Percentiles rank a stretch among this genome's conserved stretches.
phyloP scores from a whole-genome alignment of 2,329 filamentous ascomycete species.

The Davidsoniella eucalypti region DNA sequence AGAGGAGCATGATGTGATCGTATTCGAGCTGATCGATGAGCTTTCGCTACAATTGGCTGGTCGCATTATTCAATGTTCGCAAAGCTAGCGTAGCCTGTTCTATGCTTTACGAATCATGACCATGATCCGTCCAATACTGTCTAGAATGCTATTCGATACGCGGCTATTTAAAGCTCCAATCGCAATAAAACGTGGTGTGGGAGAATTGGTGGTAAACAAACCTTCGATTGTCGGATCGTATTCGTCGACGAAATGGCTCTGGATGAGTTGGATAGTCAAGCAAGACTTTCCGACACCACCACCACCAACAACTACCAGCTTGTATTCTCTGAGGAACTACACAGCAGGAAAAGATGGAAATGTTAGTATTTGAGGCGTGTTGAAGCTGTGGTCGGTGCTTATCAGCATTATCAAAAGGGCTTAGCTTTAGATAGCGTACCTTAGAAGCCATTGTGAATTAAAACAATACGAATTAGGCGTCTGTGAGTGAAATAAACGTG shows the following conservation, averaged over 20 bases:
- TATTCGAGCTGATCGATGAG: too few relatives aligned
- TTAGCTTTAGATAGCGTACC: conserved; percentile 17
- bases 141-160: background rate
- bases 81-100: too few relatives aligned
- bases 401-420: background rate
- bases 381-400: background rate
- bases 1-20: too few relatives aligned
- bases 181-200: background rate
- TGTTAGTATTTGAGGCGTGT: conserved; percentile 4
- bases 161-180: too few relatives aligned
- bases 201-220: conserved; percentile 24
- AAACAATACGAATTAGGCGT: conserved; percentile 1
- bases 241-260: conserved; percentile 97
- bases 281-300: conserved; percentile 98
- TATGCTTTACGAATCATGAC: too few relatives aligned
- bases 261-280: conserved; percentile 90
- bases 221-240: conserved; percentile 99
- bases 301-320: conserved; percentile 91
- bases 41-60: background rate
- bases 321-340: conserved; percentile 80
- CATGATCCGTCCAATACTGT: too few relatives aligned
- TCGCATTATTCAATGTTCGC: background rate
- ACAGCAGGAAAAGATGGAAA: background rate
- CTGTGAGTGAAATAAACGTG: background rate
- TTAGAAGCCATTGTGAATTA: conserved; percentile 24